Conservation (phyloP, 345 rosid species). For the Salix viminalis region DNA sequence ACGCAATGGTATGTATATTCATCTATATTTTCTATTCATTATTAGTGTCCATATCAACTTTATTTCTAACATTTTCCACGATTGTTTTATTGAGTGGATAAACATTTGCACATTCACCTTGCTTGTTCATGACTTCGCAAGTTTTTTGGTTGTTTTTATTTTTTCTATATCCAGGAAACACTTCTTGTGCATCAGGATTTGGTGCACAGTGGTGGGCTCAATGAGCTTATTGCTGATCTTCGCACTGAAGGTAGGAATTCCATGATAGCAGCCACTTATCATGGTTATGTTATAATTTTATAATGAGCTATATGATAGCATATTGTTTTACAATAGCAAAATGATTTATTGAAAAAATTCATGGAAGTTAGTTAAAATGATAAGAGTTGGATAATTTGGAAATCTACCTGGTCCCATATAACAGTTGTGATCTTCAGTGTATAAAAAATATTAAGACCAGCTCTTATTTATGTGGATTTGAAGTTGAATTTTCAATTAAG, state of each 20-base stretch:
- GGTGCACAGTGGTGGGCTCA: slow-evolving; percentile 50
- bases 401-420: not conserved
- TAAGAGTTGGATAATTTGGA: not conserved
- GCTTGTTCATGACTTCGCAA: not conserved
- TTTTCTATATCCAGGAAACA: slow-evolving; percentile 60
- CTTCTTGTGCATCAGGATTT: slow-evolving; percentile 92
- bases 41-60: not conserved
- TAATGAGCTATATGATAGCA: not conserved
- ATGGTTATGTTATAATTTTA: not conserved
- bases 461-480: not conserved
- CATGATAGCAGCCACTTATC: not conserved
- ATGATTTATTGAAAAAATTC: not conserved
- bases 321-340: not conserved
- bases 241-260: slow-evolving; percentile 53
- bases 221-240: slow-evolving; percentile 52
- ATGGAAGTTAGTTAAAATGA: not conserved
- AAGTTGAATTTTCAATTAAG: not conserved
- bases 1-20: slow-evolving; percentile 66
- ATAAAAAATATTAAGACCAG: not conserved
- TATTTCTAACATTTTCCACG: not conserved
- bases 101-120: not conserved
- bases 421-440: not conserved
- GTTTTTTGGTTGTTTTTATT: not conserved
- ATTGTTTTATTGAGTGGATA: not conserved
- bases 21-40: not conserved